These are phyloP conservation scores for Polyporus arcularius DNA, from an alignment of 768 basidiomycete genomes.

Conservation along the genomic window DNA sequence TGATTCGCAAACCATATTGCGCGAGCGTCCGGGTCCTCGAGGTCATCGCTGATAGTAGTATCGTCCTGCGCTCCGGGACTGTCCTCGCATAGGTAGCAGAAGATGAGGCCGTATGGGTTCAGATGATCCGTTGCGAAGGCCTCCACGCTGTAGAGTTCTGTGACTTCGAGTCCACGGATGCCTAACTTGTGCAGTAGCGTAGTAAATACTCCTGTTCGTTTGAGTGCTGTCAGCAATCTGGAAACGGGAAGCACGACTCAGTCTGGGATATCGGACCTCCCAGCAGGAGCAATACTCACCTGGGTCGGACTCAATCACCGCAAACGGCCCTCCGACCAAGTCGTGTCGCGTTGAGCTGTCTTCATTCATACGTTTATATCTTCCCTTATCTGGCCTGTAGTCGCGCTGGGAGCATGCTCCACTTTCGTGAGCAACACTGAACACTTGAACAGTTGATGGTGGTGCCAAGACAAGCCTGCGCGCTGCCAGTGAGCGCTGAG, in stretches of 20 bases:
- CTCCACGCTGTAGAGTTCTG: slow-evolving; percentile 64
- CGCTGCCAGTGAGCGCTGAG: too few relatives aligned
- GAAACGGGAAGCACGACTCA: not conserved
- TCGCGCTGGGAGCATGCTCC: too few relatives aligned
- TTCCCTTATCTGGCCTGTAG: too few relatives aligned
- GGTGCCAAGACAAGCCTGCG: too few relatives aligned
- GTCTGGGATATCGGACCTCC: not conserved
- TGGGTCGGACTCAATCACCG: slow-evolving; percentile 56
- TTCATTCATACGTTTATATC: too few relatives aligned
- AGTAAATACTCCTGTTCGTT: slow-evolving; percentile 54
- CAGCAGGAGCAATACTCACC: slow-evolving; percentile 24
- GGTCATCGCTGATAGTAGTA: slow-evolving; percentile 1
- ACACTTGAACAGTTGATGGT: too few relatives aligned
- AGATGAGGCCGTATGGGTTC: slow-evolving; percentile 57
- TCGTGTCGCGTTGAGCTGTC: slow-evolving; percentile 29
- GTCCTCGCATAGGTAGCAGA: slow-evolving; percentile 62
- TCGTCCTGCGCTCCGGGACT: slow-evolving; percentile 32
- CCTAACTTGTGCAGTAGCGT: slow-evolving; percentile 56
- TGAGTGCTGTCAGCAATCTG: not conserved
- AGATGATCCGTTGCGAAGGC: slow-evolving; percentile 65
- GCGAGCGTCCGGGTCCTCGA: slow-evolving; percentile 52
- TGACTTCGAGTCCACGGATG: slow-evolving; percentile 50
- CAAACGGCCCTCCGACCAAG: slow-evolving; percentile 63
- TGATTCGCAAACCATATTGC: slow-evolving; percentile 71
- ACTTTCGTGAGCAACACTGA: too few relatives aligned